Base-by-base conservation (phyloP, 1,139 yeast species). In the Geotrichum aggregatum region DNA sequence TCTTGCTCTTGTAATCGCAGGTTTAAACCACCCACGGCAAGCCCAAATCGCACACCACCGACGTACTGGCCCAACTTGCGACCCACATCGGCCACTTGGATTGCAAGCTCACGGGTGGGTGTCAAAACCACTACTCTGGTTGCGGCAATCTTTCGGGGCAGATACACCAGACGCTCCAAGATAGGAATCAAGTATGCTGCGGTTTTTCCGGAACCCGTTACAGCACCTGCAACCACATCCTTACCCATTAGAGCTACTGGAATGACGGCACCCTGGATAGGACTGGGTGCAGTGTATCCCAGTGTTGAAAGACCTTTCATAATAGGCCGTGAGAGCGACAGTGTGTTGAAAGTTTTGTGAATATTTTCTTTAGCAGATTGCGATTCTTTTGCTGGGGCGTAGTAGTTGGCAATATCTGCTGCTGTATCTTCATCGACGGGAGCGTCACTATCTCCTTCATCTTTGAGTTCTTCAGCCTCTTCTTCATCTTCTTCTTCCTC, bases 211-310 rank as follows among this genome's bases (percentile, higher is more conserved):
- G 98, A 89, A 73, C 99, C 99, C 2, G 99, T 92, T 26, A 87
- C 96, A 35, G 98, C 98, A 74, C 98, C 98, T n/a, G 98, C 99
- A 61, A 92, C 96, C 51, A 92, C 81, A 68, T 88, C 96, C 65
- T 87, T 91, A 61, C 98, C 98, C 59, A 87, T 71, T 43, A 92
- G 76, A 0, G 97, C 96, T 52, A 91, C 83, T 8, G 99, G 98
- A 58, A 92, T 89, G 13, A 95, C 82, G 1, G 96, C 88, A 54
- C 92, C 77, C 72, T 92, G 98, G 73, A 94, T 87, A 14, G 97
- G 96, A 0, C 97, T 86, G 13, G 98, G 98, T 49, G 78, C 78
- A 11, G 83, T 68, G 67, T 91, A 94, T 3, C 95, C 95, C 45
- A 94, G 74, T 24, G 82, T 82, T 10, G 87, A 76, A 51, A 94